phyloP scores from a whole-genome alignment of 306 rosid genomes.

The Ormosia emarginata region DNA sequence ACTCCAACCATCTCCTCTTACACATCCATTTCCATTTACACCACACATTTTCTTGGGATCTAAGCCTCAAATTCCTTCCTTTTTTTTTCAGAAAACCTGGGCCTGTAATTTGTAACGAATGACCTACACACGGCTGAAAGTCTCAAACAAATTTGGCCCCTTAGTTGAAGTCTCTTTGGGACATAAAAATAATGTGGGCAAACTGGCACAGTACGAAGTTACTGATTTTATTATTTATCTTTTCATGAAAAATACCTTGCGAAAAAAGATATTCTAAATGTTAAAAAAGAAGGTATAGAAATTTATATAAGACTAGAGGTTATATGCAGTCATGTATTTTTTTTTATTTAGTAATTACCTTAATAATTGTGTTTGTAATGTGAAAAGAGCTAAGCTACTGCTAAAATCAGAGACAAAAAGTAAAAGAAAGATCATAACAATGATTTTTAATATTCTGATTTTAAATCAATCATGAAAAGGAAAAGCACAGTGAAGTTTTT shows the following conservation, averaged over 20 bases:
- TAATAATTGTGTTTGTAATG: neutral
- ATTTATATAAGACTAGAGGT: neutral
- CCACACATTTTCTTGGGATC: neutral
- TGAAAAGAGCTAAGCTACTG: neutral
- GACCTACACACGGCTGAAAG: neutral
- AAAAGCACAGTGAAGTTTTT: neutral
- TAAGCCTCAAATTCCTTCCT: neutral
- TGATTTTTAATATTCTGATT: neutral
- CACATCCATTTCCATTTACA: neutral
- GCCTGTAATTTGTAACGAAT: neutral
- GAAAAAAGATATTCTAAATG: neutral
- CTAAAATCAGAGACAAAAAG: neutral
- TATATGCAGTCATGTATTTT: neutral
- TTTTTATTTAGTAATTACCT: neutral
- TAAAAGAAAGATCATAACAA: slow-evolving; percentile 7
- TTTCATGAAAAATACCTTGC: neutral
- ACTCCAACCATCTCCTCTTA: neutral
- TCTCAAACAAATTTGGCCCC: neutral
- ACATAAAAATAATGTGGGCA: neutral
- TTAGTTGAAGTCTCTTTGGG: neutral
- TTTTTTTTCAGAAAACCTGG: neutral
- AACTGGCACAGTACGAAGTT: neutral
- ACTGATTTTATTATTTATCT: neutral
- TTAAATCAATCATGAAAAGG: slow-evolving; percentile 8
- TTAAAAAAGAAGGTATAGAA: neutral